phyloP scores from a whole-genome alignment of 495 filamentous ascomycete genomes.

The Lasiosphaeria hispida region DNA sequence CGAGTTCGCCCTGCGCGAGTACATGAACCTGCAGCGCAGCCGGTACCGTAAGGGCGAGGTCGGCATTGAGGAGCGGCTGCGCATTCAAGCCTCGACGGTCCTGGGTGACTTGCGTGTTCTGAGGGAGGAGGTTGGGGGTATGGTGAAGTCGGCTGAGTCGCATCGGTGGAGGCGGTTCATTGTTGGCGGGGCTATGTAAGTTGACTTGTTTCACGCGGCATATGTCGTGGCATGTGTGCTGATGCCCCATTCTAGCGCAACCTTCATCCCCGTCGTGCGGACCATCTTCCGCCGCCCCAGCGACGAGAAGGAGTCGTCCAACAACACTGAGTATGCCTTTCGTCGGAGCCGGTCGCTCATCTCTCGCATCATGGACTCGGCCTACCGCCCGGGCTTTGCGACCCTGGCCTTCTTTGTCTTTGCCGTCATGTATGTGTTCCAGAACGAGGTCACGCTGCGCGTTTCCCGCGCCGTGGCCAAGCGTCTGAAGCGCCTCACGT shows the following conservation, averaged over 20 bases:
- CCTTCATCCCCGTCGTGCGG: constrained; percentile 44
- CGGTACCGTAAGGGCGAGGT: constrained; percentile 18
- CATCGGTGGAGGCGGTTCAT: constrained; percentile 43
- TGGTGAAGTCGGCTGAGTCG: constrained; percentile 34
- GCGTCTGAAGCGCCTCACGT: constrained; percentile 38
- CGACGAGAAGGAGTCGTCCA: constrained; percentile 27
- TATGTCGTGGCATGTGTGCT: constrained; percentile 1
- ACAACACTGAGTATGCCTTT: constrained; percentile 50
- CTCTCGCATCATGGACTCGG: constrained; percentile 37
- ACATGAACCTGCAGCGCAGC: constrained; percentile 31
- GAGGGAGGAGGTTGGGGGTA: constrained; percentile 26
- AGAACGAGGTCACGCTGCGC: constrained; percentile 46
- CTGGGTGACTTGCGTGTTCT: constrained; percentile 34
- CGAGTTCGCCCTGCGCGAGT: constrained; percentile 37
- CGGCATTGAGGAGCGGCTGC: constrained; percentile 31
- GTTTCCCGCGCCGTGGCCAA: constrained; percentile 40
- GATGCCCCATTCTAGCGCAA: constrained; percentile 27
- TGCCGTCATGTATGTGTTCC: constrained; percentile 46
- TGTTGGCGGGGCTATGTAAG: constrained; percentile 42
- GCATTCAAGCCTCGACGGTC: constrained; percentile 34
- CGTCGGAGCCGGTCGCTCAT: constrained; percentile 40
- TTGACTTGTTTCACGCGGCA: not conserved
- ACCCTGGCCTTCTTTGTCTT: constrained; percentile 48
- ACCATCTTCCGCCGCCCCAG: constrained; percentile 37
- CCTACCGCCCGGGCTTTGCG: constrained; percentile 37